A percentile compares a stretch with the other conserved stretches of the same genome.
Evolutionary conservation across 768 basidiomycete genomes (phyloP).

Genomic region (Phylloporus rhodoxanthus): DNA sequence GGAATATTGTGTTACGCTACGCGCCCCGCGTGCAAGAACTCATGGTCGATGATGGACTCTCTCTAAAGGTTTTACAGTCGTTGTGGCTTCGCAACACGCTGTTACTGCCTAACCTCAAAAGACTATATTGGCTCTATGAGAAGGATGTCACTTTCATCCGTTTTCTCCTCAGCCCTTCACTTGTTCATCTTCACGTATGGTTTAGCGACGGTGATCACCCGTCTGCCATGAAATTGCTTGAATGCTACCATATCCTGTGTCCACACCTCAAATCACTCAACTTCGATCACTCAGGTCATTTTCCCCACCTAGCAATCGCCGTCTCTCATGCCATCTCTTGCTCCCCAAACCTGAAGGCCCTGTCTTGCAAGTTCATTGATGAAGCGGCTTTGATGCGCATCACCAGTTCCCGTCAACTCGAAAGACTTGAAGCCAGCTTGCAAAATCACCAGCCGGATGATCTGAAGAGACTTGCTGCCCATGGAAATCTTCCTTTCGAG

Average conservation of each 20-base stretch:
- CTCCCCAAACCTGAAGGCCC: neutral
- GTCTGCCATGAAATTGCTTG: neutral
- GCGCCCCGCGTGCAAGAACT: neutral
- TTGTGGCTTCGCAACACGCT: neutral
- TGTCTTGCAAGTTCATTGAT: neutral
- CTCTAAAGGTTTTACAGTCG: neutral
- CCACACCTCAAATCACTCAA: neutral
- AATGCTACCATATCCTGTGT: neutral
- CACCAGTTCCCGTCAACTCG: neutral
- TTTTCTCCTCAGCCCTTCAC: neutral
- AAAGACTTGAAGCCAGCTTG: neutral
- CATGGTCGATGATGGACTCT: neutral
- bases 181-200: neutral
- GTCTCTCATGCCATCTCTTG: neutral
- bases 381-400: neutral
- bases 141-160: neutral
- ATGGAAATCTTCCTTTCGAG: neutral
- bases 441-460: neutral
- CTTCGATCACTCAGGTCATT: neutral
- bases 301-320: neutral
- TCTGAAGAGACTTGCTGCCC: neutral
- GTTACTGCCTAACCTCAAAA: neutral
- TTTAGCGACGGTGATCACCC: neutral
- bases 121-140: neutral
- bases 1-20: neutral